A percentile compares a stretch with the other conserved stretches of the same genome.
Evolutionary conservation across 2,329 filamentous ascomycete genomes (phyloP).

Genomic region (Aurifilum marmelostoma): DNA sequence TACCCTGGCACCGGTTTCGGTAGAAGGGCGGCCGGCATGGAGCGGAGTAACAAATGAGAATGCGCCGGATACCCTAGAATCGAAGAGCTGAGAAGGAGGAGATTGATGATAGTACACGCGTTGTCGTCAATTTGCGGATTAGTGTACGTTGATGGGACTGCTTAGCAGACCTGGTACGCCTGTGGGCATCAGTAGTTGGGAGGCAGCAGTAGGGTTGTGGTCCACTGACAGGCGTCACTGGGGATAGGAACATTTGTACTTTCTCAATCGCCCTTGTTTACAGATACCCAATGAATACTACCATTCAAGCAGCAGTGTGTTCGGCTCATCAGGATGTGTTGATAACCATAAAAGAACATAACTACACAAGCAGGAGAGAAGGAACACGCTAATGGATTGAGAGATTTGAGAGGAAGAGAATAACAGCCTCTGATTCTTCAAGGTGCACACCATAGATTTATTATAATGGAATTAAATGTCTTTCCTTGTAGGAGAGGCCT

Average conservation of each 20-base stretch:
- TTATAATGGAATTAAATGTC: too few species aligned
- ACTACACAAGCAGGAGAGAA: too few species aligned
- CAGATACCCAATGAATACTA: background rate
- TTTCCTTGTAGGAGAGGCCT: too few species aligned
- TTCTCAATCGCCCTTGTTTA: background rate
- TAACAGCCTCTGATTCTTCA: too few species aligned
- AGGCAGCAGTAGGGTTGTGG: background rate
- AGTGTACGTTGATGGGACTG: too few species aligned
- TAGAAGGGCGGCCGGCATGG: conserved; percentile 65
- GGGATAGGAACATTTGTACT: background rate
- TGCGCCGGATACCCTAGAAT: conserved; percentile 53
- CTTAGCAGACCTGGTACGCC: background rate
- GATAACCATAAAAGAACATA: background rate
- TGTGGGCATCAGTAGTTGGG: background rate
- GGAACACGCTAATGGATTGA: too few species aligned
- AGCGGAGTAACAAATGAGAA: conserved; percentile 66
- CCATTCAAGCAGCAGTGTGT: background rate
- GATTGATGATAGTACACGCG: too few species aligned
- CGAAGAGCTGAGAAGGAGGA: conserved; percentile 37
- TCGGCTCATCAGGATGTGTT: background rate
- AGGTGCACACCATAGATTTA: too few species aligned
- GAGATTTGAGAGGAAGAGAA: too few species aligned
- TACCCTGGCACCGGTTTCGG: conserved; percentile 68
- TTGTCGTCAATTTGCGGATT: background rate
- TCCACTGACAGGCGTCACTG: background rate